These are phyloP conservation scores for Carallia pectinifolia DNA, from an alignment of 345 rosid genomes.

Conservation along the genomic window DNA sequence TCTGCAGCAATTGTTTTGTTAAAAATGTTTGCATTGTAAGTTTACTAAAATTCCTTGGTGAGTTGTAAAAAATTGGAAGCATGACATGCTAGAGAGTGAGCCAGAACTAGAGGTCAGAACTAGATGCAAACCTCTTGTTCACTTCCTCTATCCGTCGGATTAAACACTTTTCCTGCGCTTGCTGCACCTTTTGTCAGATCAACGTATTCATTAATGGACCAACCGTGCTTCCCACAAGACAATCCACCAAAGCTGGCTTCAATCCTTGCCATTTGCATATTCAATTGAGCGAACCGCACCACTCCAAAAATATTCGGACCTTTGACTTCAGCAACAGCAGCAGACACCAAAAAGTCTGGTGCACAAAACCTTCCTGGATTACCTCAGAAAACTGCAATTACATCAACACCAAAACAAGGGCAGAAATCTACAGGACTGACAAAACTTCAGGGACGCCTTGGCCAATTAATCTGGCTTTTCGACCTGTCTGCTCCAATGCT, in stretches of 20 bases:
- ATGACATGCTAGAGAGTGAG: not conserved
- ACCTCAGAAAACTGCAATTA: not conserved
- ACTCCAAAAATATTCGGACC: constrained; percentile 89
- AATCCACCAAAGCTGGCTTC: constrained; percentile 85
- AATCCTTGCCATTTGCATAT: constrained; percentile 81
- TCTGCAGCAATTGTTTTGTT: too few species aligned
- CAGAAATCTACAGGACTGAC: constrained; percentile 15
- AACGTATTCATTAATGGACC: constrained; percentile 91
- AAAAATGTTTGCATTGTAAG: too few species aligned
- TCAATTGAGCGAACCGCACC: constrained; percentile 84
- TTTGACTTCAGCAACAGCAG: constrained; percentile 92
- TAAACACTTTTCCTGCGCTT: constrained; percentile 75
- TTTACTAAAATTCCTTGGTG: not conserved
- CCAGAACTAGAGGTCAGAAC: constrained; percentile 6
- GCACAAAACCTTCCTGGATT: not conserved
- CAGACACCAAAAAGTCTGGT: constrained; percentile 82
- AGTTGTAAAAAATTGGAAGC: not conserved
- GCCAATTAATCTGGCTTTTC: constrained; percentile 83
- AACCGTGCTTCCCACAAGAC: constrained; percentile 75
- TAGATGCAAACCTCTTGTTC: constrained; percentile 47
- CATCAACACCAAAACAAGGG: not conserved
- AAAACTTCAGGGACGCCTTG: constrained; percentile 93
- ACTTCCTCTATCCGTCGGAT: constrained; percentile 41
- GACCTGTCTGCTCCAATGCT: constrained; percentile 83
- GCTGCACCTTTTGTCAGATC: constrained; percentile 91